These are phyloP conservation scores for Gonapodya prolifera DNA, from an alignment of 192 early-diverging fungal species.

Conservation along the genomic window DNA sequence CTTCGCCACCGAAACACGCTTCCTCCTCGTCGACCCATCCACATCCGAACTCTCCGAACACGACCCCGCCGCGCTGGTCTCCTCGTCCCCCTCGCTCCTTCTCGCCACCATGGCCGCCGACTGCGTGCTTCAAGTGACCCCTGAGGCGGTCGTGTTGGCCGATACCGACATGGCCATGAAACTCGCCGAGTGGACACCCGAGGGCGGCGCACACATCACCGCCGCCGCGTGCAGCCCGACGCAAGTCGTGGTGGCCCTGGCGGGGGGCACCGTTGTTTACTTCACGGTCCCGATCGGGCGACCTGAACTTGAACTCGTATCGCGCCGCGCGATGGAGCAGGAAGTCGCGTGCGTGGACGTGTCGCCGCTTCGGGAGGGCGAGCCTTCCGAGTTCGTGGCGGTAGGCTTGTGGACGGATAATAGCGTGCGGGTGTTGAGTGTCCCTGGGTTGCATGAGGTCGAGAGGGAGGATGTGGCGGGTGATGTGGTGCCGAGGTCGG, in stretches of 20 bases:
- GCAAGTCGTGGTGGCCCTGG: constrained; percentile 46
- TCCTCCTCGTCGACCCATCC: constrained; percentile 34
- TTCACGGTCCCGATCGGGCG: constrained; percentile 32
- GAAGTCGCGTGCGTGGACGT: constrained; percentile 70
- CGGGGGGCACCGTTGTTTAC: constrained; percentile 36
- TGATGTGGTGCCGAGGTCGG: constrained; percentile 53
- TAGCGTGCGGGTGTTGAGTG: constrained; percentile 39
- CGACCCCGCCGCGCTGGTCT: neutral
- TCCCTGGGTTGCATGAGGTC: constrained; percentile 38
- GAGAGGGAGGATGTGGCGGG: constrained; percentile 29
- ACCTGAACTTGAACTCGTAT: too few species aligned
- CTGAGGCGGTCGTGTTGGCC: too few species aligned
- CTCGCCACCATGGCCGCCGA: constrained; percentile 14
- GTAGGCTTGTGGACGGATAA: constrained; percentile 66
- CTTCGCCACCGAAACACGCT: constrained; percentile 47
- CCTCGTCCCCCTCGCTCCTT: neutral
- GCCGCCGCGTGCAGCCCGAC: constrained; percentile 37
- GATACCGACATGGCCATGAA: too few species aligned
- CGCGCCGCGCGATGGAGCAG: constrained; percentile 32
- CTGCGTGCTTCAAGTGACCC: constrained; percentile 19
- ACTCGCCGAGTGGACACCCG: too few species aligned
- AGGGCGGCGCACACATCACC: constrained; percentile 25
- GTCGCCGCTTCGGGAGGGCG: constrained; percentile 18
- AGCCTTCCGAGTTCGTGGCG: constrained; percentile 22
- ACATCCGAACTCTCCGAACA: neutral